A percentile compares a stretch with the other conserved stretches of the same genome.
Evolutionary conservation across 805 yeast species (phyloP).

Genomic region (Teunomyces stri): DNA sequence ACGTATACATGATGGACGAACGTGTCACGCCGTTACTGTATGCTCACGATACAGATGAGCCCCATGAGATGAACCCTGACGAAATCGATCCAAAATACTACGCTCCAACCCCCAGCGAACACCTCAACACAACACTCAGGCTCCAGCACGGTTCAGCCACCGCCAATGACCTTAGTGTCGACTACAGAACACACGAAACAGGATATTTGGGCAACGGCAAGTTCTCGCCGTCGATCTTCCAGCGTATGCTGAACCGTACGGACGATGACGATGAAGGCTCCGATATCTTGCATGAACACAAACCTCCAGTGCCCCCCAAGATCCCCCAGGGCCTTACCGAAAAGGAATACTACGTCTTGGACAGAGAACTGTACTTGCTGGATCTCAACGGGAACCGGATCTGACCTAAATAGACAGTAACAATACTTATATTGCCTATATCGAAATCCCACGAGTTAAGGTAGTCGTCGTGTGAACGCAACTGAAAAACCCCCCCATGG

Average conservation of each 20-base stretch:
- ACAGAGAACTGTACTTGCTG: constrained; percentile 36
- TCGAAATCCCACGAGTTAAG: constrained; percentile 4
- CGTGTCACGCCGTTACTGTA: constrained; percentile 29
- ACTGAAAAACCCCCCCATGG: neutral
- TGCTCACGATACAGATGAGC: constrained; percentile 16
- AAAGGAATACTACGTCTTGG: constrained; percentile 40
- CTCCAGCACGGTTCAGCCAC: constrained; percentile 20
- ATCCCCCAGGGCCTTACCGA: constrained; percentile 42
- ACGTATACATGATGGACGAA: constrained; percentile 34
- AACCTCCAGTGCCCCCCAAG: constrained; percentile 45
- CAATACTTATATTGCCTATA: neutral
- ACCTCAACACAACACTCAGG: constrained; percentile 21
- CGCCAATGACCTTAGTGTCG: constrained; percentile 20
- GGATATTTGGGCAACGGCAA: constrained; percentile 44
- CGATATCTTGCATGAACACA: constrained; percentile 13
- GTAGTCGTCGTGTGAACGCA: neutral
- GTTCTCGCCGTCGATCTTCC: constrained; percentile 15
- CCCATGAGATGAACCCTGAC: constrained; percentile 68
- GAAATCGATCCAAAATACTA: constrained; percentile 73
- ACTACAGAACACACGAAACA: constrained; percentile 28
- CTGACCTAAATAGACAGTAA: neutral
- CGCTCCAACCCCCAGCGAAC: constrained; percentile 51
- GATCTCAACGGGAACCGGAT: constrained; percentile 38
- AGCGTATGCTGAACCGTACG: constrained; percentile 8
- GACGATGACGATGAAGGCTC: constrained; percentile 3